Conservation (phyloP, 805 yeast genomes). For the Kazachstania kunashirensis region DNA sequence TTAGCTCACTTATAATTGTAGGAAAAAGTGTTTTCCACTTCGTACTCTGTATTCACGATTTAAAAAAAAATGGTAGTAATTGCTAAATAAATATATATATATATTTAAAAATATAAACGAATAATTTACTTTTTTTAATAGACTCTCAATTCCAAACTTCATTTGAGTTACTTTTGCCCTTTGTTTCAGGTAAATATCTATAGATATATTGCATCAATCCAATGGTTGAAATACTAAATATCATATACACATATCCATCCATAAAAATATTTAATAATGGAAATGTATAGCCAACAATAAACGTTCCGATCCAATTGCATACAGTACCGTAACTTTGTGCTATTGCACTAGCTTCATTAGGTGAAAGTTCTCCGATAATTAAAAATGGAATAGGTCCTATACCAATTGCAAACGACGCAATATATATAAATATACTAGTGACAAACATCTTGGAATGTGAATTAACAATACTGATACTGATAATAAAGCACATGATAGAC, state of each 20-base stretch:
- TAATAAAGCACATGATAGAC: constrained; percentile 52
- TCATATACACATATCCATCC: constrained; percentile 71
- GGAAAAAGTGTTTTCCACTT: too few species aligned
- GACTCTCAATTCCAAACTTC: constrained; percentile 15
- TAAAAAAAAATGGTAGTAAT: too few species aligned
- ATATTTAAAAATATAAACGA: not conserved
- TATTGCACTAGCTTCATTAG: constrained; percentile 59
- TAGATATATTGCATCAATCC: constrained; percentile 36
- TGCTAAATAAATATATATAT: not conserved
- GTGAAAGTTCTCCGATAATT: constrained; percentile 76
- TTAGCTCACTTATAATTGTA: constrained; percentile 21
- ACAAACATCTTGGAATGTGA: constrained; percentile 43
- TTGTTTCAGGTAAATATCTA: constrained; percentile 17
- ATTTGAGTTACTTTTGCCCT: constrained; percentile 13
- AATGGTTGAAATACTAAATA: constrained; percentile 55
- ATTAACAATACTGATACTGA: constrained; percentile 56
- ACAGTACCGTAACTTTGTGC: constrained; percentile 93
- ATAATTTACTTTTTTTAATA: not conserved
- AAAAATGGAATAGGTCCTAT: constrained; percentile 94
- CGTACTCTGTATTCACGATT: too few species aligned
- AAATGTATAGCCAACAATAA: constrained; percentile 68
- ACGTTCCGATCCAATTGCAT: constrained; percentile 86
- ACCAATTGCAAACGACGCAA: constrained; percentile 82
- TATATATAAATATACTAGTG: constrained; percentile 58
- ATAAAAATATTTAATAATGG: constrained; percentile 56